Percentiles rank a stretch among this genome's conserved stretches.
phyloP scores from a whole-genome alignment of 495 filamentous ascomycete species.

The Staphylotrichum tortipilum region DNA sequence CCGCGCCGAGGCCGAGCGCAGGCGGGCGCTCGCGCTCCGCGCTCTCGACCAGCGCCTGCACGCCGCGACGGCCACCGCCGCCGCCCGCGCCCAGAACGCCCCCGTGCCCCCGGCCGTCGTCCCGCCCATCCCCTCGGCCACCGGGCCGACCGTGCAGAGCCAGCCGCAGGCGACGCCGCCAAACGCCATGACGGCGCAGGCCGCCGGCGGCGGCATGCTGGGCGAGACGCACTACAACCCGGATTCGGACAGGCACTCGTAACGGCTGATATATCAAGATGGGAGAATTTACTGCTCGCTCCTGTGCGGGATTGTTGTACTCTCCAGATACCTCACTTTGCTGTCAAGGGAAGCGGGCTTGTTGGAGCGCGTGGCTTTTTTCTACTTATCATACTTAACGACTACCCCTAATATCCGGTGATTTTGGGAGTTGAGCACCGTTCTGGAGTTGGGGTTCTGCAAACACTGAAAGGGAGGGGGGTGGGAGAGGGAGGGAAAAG shows the following conservation, averaged over 20 bases:
- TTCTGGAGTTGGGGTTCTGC: slow-evolving; percentile 2
- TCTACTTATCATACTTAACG: not conserved
- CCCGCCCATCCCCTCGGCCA: slow-evolving; percentile 31
- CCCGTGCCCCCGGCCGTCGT: slow-evolving; percentile 30
- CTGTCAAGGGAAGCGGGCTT: not conserved
- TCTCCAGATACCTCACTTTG: not conserved
- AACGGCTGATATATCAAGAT: not conserved
- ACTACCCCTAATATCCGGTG: not conserved
- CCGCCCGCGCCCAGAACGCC: slow-evolving; percentile 30
- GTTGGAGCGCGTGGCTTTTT: not conserved
- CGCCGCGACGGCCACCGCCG: slow-evolving; percentile 56
- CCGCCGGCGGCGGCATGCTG: slow-evolving; percentile 35
- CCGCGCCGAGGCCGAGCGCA: slow-evolving; percentile 84
- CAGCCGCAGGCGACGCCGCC: slow-evolving; percentile 43
- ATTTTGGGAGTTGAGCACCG: not conserved
- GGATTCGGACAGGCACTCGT: slow-evolving; percentile 38
- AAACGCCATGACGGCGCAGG: slow-evolving; percentile 34
- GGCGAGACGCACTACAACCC: slow-evolving; percentile 64
- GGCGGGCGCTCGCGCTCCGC: slow-evolving; percentile 80
- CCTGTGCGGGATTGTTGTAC: not conserved
- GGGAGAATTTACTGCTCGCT: not conserved
- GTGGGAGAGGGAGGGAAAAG: too few relatives aligned
- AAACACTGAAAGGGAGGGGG: not conserved
- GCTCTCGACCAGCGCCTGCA: slow-evolving; percentile 87
- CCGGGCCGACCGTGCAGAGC: slow-evolving; percentile 39